Evolutionary conservation across 371 early-diverging fungal species (phyloP), one percentile per base, ranked within the genome.

Genomic region (Mortierella sp.): DNA sequence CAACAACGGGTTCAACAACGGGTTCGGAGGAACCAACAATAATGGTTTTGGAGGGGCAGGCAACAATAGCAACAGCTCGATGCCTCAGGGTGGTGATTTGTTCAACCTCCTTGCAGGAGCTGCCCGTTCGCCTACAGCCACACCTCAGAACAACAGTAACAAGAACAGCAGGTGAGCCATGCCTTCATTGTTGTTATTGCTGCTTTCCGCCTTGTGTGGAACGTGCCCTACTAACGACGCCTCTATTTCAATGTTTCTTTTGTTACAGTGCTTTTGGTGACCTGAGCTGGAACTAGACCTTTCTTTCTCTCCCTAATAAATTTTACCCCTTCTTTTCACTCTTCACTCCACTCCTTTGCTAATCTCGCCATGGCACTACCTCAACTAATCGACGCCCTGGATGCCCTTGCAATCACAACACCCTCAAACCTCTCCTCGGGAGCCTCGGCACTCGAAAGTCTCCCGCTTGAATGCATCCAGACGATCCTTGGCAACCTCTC

Each of bases 381-480:
- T 46, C 74, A 51, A 40, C 28, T 51, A 61, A 78, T 31, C 28
- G 43, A 67, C 24, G 40, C 50, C 51, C 54, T 40, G 53, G 67
- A 61, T 19, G 19, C 54, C 53, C 64, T n/a, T 34, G 24, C 64
- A 34, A 31, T 64, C 51, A 37, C 74, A 37, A 14, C 19, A 14
- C 9, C 9, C 50, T 59, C 37, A 74, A 34, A 24, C 28, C 19
- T 37, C 44, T 34, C 51, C 43, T 50, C 67, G 19, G 37, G 37
- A 19, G 64, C 37, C 21, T 64, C 76, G 3, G 61, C 84, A 11
- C 77, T 86, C 1, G 86, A 81, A 57, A 77, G 53, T 40, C 76
- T 86, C 0, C 86, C 86, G 3, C 72, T 82, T 16, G 86, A 86
- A 72, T 86, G 86, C 77, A 82, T 86, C 44, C 79, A 86, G 34